Conservation (phyloP, 768 basidiomycete species). For the Termitomyces sp. region DNA sequence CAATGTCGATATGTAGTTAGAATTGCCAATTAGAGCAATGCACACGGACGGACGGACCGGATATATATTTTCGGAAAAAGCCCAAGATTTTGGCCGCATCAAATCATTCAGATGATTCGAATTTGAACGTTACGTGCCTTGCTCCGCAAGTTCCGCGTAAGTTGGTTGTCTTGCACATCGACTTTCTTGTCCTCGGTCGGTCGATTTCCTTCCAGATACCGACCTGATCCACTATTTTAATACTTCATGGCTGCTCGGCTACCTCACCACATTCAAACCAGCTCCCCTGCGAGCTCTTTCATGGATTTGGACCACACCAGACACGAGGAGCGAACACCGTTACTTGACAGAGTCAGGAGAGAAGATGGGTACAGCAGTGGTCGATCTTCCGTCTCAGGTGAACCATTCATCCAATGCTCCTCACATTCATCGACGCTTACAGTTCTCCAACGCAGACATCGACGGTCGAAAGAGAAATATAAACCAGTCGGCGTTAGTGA, state of each 20-base stretch:
- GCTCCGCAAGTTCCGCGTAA: too few relatives aligned
- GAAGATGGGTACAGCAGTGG: constrained; percentile 24
- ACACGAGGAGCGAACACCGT: constrained; percentile 28
- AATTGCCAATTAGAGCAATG: too few relatives aligned
- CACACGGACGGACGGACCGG: background rate
- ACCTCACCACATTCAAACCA: background rate
- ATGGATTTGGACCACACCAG: constrained; percentile 12
- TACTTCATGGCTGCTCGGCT: constrained; percentile 4
- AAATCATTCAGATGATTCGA: too few relatives aligned
- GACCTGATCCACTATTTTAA: background rate
- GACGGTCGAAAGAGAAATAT: constrained; percentile 9
- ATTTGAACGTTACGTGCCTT: too few relatives aligned
- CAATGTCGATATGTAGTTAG: constrained; percentile 22
- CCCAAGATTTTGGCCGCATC: too few relatives aligned
- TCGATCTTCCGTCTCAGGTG: constrained; percentile 20
- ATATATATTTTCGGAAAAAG: background rate
- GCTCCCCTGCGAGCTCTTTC: constrained; percentile 17
- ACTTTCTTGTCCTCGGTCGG: background rate
- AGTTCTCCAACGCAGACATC: background rate
- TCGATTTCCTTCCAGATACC: background rate
- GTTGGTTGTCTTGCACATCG: background rate
- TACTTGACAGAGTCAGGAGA: constrained; percentile 25
- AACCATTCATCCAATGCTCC: background rate
- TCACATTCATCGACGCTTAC: background rate
- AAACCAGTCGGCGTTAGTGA: constrained; percentile 31